Conservation (phyloP, 257 asterid species). For the Nicotiana attenuata region DNA sequence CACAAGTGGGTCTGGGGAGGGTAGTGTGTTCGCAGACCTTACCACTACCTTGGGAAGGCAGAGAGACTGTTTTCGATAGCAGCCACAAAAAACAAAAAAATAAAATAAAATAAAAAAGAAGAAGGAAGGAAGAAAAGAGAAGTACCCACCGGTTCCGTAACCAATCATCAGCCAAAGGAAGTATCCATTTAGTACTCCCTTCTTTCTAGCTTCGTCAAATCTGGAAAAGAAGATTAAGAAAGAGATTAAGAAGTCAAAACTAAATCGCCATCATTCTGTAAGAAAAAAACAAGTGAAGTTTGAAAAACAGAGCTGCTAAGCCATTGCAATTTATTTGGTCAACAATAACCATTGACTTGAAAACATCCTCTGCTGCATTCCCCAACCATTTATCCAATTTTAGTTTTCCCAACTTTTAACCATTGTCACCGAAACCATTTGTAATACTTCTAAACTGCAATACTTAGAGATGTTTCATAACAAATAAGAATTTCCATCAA, state of each 20-base stretch:
- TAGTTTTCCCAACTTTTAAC: neutral
- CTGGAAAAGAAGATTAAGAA: slow-evolving; percentile 33
- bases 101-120: neutral
- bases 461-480: neutral
- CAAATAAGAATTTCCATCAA: neutral
- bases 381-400: neutral
- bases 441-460: neutral
- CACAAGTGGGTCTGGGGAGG: too few species aligned
- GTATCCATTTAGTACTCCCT: slow-evolving; percentile 65
- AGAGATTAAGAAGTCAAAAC: neutral
- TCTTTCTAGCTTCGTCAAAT: slow-evolving; percentile 80
- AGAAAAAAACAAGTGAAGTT: neutral
- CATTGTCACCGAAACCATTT: neutral
- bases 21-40: too few species aligned
- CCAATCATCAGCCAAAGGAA: slow-evolving; percentile 80
- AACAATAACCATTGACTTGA: neutral
- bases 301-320: too few species aligned
- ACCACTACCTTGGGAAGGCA: too few species aligned
- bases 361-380: neutral
- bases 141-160: slow-evolving; percentile 76
- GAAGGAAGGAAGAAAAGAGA: slow-evolving; percentile 5
- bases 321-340: neutral
- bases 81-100: neutral
- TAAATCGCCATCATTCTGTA: neutral
- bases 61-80: too few species aligned